phyloP scores from a whole-genome alignment of 768 basidiomycete genomes.

The Boletus rubescentipes region DNA sequence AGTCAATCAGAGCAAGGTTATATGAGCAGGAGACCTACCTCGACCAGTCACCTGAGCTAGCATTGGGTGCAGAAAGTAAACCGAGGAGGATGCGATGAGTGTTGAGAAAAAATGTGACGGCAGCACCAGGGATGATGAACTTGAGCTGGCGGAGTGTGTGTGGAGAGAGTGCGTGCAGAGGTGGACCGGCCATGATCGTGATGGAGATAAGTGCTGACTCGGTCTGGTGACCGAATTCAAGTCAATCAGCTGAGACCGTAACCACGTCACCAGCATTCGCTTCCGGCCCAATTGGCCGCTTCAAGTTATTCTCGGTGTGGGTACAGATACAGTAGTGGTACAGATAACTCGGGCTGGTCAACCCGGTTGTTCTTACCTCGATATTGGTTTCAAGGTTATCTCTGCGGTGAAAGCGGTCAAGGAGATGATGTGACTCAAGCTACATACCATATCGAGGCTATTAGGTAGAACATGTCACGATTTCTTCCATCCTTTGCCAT shows the following conservation, averaged over 20 bases:
- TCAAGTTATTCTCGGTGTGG: background rate
- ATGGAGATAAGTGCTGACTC: background rate
- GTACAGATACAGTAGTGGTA: background rate
- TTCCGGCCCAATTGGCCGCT: background rate
- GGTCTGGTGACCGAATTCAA: background rate
- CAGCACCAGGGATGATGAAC: constrained; percentile 69
- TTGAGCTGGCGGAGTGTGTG: constrained; percentile 72
- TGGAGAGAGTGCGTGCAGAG: constrained; percentile 30
- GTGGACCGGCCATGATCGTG: constrained; percentile 21
- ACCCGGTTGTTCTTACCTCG: background rate
- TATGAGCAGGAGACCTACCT: constrained; percentile 36
- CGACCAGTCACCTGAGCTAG: constrained; percentile 47
- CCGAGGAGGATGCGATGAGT: constrained; percentile 51
- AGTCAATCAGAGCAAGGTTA: constrained; percentile 4
- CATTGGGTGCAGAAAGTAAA: constrained; percentile 32
- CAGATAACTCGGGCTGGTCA: background rate
- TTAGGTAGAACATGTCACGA: background rate
- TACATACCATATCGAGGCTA: constrained; percentile 18
- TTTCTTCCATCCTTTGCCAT: background rate
- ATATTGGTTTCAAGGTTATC: background rate
- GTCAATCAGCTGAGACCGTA: constrained; percentile 13
- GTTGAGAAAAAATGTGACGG: constrained; percentile 59
- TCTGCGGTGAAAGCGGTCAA: no score
- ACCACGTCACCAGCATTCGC: constrained; percentile 9
- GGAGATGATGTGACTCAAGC: no score